Conservation (phyloP, 2,329 filamentous ascomycete genomes). For the Thelonectria rubi region DNA sequence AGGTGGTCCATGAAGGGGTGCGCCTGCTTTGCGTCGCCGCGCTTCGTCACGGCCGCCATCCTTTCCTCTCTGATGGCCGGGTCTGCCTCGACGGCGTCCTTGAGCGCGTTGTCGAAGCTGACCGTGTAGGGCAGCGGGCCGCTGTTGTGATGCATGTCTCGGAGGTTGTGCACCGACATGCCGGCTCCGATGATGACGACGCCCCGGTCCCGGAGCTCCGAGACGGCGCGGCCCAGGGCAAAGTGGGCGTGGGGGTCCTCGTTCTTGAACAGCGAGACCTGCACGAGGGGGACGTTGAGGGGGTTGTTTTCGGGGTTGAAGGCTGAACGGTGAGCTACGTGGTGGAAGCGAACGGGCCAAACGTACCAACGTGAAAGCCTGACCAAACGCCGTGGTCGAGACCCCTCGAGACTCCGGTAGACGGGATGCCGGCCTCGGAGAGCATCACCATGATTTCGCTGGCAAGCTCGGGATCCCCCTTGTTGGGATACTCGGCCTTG, state of each 20-base stretch:
- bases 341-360: not conserved
- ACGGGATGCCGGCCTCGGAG: slow-evolving; percentile 64
- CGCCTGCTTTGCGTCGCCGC: slow-evolving; percentile 57
- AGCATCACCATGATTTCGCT: slow-evolving; percentile 65
- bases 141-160: slow-evolving; percentile 56
- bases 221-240: slow-evolving; percentile 71
- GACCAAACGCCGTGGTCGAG: slow-evolving; percentile 82
- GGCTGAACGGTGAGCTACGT: slow-evolving; percentile 49
- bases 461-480: slow-evolving; percentile 68
- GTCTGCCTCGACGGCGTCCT: slow-evolving; percentile 66
- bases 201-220: slow-evolving; percentile 71
- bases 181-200: slow-evolving; percentile 76
- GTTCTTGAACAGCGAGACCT: slow-evolving; percentile 73
- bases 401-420: slow-evolving; percentile 68
- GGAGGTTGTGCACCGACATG: slow-evolving; percentile 78
- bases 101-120: slow-evolving; percentile 74
- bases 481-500: slow-evolving; percentile 71
- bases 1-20: slow-evolving; percentile 61
- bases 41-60: slow-evolving; percentile 51
- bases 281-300: slow-evolving; percentile 73
- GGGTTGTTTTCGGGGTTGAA: slow-evolving; percentile 71
- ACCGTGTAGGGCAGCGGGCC: slow-evolving; percentile 64
- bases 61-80: slow-evolving; percentile 49
- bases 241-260: slow-evolving; percentile 74
- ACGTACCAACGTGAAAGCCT: slow-evolving; percentile 63